These are phyloP conservation scores for Acacia concinna DNA, from an alignment of 331 rosid species.

Conservation along the genomic window DNA sequence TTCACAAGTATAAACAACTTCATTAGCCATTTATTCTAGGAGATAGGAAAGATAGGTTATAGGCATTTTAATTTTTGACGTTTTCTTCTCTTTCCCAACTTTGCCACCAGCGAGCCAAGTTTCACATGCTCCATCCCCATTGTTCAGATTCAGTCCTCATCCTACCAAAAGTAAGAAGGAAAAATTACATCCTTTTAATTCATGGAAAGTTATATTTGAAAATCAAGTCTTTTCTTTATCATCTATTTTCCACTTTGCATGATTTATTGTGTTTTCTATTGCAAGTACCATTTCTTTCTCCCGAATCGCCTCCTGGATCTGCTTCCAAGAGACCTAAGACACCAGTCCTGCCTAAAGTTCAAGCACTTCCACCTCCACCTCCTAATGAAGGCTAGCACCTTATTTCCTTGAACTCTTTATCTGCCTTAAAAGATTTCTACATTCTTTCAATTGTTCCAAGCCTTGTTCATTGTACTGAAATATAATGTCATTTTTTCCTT, in stretches of 20 bases:
- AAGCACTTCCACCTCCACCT: conserved; percentile 84
- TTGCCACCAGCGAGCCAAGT: conserved; percentile 38
- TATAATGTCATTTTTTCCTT: conserved; percentile 6
- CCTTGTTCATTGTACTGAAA: conserved; percentile 26
- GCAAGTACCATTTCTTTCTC: conserved; percentile 43
- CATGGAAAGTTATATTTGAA: conserved; percentile 8
- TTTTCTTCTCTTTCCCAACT: conserved; percentile 31
- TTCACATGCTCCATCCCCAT: conserved; percentile 57
- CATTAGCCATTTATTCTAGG: conserved; percentile 6
- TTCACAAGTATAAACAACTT: neutral
- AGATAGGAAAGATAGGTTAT: conserved; percentile 13
- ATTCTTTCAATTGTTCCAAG: conserved; percentile 15
- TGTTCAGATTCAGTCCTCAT: conserved; percentile 34
- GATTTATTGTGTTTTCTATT: conserved; percentile 32
- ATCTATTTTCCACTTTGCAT: conserved; percentile 11
- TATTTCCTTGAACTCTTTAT: conserved; percentile 21
- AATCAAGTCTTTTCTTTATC: neutral
- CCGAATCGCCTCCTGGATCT: conserved; percentile 49
- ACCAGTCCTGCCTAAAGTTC: conserved; percentile 51
- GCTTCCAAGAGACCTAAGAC: conserved; percentile 43
- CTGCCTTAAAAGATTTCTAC: conserved; percentile 6
- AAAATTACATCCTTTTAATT: conserved; percentile 14
- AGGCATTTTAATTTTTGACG: conserved; percentile 7
- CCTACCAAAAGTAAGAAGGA: conserved; percentile 49
- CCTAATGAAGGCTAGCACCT: conserved; percentile 68